Evolutionary conservation across 2,329 filamentous ascomycete genomes (phyloP).

Genomic region (Colletotrichum plurivorum): DNA sequence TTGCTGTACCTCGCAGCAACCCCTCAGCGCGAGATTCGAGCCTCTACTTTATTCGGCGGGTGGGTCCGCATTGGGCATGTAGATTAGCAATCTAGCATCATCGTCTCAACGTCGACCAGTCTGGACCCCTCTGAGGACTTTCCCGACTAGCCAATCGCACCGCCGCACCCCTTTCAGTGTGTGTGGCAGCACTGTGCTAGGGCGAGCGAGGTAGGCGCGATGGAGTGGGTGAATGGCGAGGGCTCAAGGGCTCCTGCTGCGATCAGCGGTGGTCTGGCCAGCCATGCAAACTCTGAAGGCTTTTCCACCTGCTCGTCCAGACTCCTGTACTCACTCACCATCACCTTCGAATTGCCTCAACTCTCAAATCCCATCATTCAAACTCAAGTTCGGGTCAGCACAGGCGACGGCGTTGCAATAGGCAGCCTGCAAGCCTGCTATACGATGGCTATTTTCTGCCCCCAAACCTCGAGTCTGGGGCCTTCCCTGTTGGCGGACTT

Average conservation of each 20-base stretch:
- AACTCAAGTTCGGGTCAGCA: background rate
- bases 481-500: constrained; percentile 23
- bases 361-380: background rate
- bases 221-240: no score
- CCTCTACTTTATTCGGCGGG: constrained; percentile 10
- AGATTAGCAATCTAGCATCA: constrained; percentile 37
- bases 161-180: constrained; percentile 6
- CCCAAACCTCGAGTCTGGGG: constrained; percentile 20
- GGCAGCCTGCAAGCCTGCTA: background rate
- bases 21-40: constrained; percentile 1
- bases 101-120: constrained; percentile 35
- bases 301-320: no score
- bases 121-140: constrained; percentile 33
- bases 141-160: constrained; percentile 25
- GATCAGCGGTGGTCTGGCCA: no score
- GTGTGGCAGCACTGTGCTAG: constrained; percentile 17
- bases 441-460: constrained; percentile 6
- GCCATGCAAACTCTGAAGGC: no score
- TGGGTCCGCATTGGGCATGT: constrained; percentile 29
- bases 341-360: background rate
- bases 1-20: constrained; percentile 21
- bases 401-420: background rate
- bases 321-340: no score
- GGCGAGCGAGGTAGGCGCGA: background rate
- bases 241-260: no score